Evolutionary conservation across 1,139 yeast species (phyloP).

Genomic region (Nakaseomyces nivariensis): DNA sequence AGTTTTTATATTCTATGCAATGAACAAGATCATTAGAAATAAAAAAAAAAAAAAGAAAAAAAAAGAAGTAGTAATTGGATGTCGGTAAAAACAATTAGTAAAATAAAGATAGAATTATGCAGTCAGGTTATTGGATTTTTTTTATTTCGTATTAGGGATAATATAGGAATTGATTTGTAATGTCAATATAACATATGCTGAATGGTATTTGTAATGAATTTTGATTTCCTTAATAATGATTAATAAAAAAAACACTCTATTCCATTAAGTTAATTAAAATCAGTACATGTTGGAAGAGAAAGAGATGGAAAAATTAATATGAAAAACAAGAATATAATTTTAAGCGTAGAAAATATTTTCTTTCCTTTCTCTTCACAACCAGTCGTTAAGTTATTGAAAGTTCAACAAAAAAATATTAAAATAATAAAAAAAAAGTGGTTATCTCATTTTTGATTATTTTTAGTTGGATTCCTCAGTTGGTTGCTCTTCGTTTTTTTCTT

Average conservation of each 20-base stretch:
- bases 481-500: constrained; percentile 3
- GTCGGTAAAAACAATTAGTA: background rate
- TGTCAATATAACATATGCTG: background rate
- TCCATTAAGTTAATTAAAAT: background rate
- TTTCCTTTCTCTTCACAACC: too few species aligned
- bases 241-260: background rate
- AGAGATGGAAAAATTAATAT: background rate
- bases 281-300: background rate
- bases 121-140: background rate
- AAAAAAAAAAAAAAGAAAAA: background rate
- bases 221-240: background rate
- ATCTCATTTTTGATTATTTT: background rate
- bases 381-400: too few species aligned
- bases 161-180: background rate
- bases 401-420: too few species aligned
- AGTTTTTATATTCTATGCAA: background rate
- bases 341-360: background rate
- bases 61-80: background rate
- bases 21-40: background rate
- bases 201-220: background rate
- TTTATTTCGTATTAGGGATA: background rate
- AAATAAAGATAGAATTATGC: background rate
- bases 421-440: too few species aligned
- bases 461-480: constrained; percentile 3
- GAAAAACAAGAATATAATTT: background rate